A percentile compares a stretch with the other conserved stretches of the same genome.
Evolutionary conservation across 2,329 filamentous ascomycete species (phyloP).

Genomic region (Colletotrichum coccodes): DNA sequence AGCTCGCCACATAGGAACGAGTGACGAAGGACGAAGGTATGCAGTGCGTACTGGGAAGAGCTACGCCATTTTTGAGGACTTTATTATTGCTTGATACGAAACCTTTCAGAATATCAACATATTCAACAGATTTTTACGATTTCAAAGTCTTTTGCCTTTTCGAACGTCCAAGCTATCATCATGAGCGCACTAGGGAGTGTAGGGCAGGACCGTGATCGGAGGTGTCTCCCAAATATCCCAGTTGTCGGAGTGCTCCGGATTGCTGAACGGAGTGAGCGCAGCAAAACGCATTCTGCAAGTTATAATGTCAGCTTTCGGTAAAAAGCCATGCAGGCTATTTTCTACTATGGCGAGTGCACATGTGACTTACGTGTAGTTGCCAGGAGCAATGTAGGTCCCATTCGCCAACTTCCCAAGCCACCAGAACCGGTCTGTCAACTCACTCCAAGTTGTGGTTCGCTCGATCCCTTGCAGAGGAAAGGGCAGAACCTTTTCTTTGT

Average conservation of each 20-base stretch:
- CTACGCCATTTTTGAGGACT: too few relatives aligned
- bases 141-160: too few relatives aligned
- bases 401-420: constrained; percentile 43
- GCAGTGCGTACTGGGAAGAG: too few relatives aligned
- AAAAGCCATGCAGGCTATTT: not conserved
- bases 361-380: constrained; percentile 34
- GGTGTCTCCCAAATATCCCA: constrained; percentile 41
- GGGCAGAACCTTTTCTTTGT: constrained; percentile 37
- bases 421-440: constrained; percentile 34
- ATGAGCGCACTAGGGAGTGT: not conserved
- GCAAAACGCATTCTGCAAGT: constrained; percentile 37
- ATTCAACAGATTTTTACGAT: too few relatives aligned
- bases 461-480: constrained; percentile 36
- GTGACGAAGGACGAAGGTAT: not conserved
- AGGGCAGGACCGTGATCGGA: constrained; percentile 15
- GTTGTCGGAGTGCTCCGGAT: constrained; percentile 28
- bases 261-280: constrained; percentile 39
- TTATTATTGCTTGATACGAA: too few relatives aligned
- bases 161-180: too few relatives aligned
- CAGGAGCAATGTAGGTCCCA: constrained; percentile 38
- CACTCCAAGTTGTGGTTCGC: constrained; percentile 32
- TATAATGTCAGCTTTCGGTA: not conserved
- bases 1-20: not conserved
- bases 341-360: too few relatives aligned
- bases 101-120: too few relatives aligned